A percentile compares a stretch with the other conserved stretches of the same genome.
Conservation (phyloP, 345 rosid species). For the Eucalyptus pumila region DNA sequence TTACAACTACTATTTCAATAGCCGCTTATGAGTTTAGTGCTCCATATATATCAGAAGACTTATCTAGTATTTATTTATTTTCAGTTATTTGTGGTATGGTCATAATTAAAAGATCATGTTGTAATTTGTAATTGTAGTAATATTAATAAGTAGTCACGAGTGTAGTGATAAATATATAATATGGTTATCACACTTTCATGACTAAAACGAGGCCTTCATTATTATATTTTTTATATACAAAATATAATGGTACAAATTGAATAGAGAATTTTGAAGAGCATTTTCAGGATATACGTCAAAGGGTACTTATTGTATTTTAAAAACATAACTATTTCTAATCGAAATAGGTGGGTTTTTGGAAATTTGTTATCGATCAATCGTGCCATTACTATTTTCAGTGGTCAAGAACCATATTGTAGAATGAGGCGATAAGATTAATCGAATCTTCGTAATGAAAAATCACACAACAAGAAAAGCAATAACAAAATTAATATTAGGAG, state of each 20-base stretch:
- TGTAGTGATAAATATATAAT: not conserved
- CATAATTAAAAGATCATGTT: not conserved
- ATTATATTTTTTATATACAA: not conserved
- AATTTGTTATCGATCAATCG: not conserved
- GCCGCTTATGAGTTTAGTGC: not conserved
- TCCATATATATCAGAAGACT: not conserved
- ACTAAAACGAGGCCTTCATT: not conserved
- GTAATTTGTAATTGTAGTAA: not conserved
- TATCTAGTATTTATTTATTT: not conserved
- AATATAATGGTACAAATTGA: not conserved
- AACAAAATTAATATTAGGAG: not conserved
- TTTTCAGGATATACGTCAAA: too few species aligned
- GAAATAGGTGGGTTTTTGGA: not conserved
- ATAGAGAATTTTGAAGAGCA: not conserved
- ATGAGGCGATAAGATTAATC: not conserved
- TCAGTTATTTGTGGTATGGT: not conserved
- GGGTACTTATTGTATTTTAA: too few species aligned
- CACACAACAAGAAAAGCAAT: not conserved
- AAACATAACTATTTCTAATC: not conserved
- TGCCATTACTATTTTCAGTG: not conserved
- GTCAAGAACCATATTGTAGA: not conserved
- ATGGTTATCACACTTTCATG: not conserved
- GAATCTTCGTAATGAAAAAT: not conserved
- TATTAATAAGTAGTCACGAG: not conserved
- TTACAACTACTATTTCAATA: accelerated